phyloP scores from a whole-genome alignment of 495 filamentous ascomycete species.

The Ramalina intermedia region DNA sequence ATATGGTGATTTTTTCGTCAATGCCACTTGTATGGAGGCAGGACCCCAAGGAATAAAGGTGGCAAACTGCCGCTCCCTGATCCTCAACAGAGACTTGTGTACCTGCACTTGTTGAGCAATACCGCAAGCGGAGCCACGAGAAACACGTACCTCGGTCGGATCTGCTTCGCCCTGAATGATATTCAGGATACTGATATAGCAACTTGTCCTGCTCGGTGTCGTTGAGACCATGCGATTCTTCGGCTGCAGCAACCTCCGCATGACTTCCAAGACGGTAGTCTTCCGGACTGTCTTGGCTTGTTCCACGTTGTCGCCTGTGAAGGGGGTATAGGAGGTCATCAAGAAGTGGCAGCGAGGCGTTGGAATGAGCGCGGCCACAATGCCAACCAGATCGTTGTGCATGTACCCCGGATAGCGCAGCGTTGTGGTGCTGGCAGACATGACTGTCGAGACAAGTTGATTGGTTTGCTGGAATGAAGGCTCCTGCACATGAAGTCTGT shows the following conservation, averaged over 20 bases:
- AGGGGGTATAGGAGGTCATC: constrained; percentile 95
- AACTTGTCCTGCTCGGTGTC: constrained; percentile 86
- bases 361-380: constrained; percentile 88
- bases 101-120: constrained; percentile 27
- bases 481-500: constrained; percentile 82
- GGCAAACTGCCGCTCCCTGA: constrained; percentile 83
- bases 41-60: constrained; percentile 99
- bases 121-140: constrained; percentile 3
- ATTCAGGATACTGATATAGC: constrained; percentile 97
- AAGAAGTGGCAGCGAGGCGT: constrained; percentile 95
- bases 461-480: constrained; percentile 96
- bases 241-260: constrained; percentile 86
- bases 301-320: constrained; percentile 88
- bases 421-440: constrained; percentile 95
- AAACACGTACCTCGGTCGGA: constrained; percentile 59
- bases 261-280: constrained; percentile 94
- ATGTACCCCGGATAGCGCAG: constrained; percentile 96
- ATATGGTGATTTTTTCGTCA: constrained; percentile 94
- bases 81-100: constrained; percentile 92
- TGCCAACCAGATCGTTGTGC: constrained; percentile 97
- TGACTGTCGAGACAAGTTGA: constrained; percentile 92
- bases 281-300: constrained; percentile 94
- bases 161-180: constrained; percentile 98
- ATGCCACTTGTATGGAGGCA: constrained; percentile 88
- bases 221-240: constrained; percentile 99